A percentile compares a stretch with the other conserved stretches of the same genome.
These are phyloP conservation scores for Anthostomella pinea DNA, from an alignment of 2,329 filamentous ascomycete species.

Conservation along the genomic window DNA sequence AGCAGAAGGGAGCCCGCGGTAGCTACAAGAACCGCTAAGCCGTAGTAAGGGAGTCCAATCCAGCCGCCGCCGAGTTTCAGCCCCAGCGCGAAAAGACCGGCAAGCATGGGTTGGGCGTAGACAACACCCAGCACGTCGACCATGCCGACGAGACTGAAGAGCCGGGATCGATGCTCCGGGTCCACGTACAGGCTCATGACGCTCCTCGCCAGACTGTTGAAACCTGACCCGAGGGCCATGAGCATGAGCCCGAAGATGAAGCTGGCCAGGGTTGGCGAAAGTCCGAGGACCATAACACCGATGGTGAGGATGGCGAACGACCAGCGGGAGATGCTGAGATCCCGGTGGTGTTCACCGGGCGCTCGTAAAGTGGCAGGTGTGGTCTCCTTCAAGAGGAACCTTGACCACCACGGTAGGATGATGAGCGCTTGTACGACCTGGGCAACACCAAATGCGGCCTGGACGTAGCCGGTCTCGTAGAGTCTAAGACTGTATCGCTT, in stretches of 20 bases:
- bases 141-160: slow-evolving; percentile 32
- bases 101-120: slow-evolving; percentile 30
- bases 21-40: slow-evolving; percentile 19
- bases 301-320: slow-evolving; percentile 24
- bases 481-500: slow-evolving; percentile 30
- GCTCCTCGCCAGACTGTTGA: slow-evolving; percentile 26
- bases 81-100: slow-evolving; percentile 30
- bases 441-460: slow-evolving; percentile 26
- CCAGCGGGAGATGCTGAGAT: slow-evolving; percentile 26
- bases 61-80: slow-evolving; percentile 26
- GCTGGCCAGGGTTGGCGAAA: slow-evolving; percentile 22
- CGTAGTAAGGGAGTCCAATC: slow-evolving; percentile 32
- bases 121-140: slow-evolving; percentile 29
- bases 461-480: slow-evolving; percentile 31
- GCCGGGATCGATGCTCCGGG: slow-evolving; percentile 27
- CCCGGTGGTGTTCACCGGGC: slow-evolving; percentile 26
- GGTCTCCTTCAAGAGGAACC: slow-evolving; percentile 17
- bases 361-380: slow-evolving; percentile 17
- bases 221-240: slow-evolving; percentile 29
- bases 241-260: slow-evolving; percentile 30
- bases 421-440: slow-evolving; percentile 27
- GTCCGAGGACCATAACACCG: slow-evolving; percentile 24
- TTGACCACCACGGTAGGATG: slow-evolving; percentile 27
- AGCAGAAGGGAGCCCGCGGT: slow-evolving; percentile 15
- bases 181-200: slow-evolving; percentile 31